Percentiles rank a stretch among this genome's conserved stretches.
Evolutionary conservation across 1,284 basidiomycete genomes (phyloP).

Genomic region (Dichomitus squalens): DNA sequence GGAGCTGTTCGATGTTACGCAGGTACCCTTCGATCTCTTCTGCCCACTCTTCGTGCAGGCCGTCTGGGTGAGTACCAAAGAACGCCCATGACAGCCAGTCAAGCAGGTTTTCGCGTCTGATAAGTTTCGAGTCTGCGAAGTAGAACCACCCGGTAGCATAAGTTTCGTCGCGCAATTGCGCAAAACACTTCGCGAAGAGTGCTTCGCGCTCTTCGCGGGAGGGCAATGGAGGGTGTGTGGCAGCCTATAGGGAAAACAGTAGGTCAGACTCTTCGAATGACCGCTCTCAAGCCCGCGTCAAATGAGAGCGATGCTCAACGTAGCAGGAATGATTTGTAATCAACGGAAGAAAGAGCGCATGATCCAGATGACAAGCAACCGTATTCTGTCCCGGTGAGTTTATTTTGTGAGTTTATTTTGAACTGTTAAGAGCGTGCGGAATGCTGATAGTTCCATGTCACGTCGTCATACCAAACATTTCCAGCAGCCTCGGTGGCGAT

Average conservation of each 20-base stretch:
- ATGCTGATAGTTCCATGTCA: no score
- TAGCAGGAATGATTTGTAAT: no score
- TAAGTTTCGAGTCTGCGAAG: constrained; percentile 23
- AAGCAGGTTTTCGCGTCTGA: constrained; percentile 50
- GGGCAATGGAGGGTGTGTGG: constrained; percentile 41
- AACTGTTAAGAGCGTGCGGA: no score
- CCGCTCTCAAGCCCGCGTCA: no score
- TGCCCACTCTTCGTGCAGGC: constrained; percentile 42
- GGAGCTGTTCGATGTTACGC: constrained; percentile 36
- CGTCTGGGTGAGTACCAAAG: constrained; percentile 42
- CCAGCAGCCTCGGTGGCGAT: not conserved
- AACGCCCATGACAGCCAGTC: constrained; percentile 72
- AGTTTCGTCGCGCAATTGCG: constrained; percentile 31
- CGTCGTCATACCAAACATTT: no score
- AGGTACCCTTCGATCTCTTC: constrained; percentile 52
- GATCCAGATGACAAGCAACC: no score
- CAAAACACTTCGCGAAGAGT: constrained; percentile 52
- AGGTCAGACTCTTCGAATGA: no score
- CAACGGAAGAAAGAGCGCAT: no score
- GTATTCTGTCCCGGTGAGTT: no score
- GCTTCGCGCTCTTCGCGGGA: constrained; percentile 45
- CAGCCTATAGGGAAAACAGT: no score
- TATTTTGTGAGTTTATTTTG: no score
- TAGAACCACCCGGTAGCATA: constrained; percentile 61
- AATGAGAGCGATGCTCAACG: no score